Evolutionary conservation across 1,139 yeast genomes (phyloP).

Genomic region (Yamadazyma aaseri): DNA sequence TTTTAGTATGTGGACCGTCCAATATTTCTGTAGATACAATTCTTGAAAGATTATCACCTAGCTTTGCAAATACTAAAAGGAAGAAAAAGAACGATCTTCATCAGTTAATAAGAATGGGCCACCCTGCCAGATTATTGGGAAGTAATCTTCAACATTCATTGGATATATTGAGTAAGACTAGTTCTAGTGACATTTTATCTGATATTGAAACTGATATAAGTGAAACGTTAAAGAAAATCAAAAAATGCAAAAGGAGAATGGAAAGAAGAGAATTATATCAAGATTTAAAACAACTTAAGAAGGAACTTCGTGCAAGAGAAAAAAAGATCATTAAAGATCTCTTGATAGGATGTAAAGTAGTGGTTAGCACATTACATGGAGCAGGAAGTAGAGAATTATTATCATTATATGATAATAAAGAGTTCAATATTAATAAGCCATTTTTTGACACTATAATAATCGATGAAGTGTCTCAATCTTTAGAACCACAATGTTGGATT

Average conservation of each 20-base stretch:
- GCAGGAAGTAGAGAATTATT: slow-evolving; percentile 71
- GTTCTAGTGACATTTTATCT: slow-evolving; percentile 55
- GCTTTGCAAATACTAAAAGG: slow-evolving; percentile 19
- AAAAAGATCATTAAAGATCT: slow-evolving; percentile 60
- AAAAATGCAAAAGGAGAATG: slow-evolving; percentile 62
- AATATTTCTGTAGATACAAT: slow-evolving; percentile 94
- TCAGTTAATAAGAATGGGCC: slow-evolving; percentile 78
- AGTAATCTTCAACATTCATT: slow-evolving; percentile 69
- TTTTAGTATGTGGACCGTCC: slow-evolving; percentile 92
- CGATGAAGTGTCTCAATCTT: slow-evolving; percentile 92
- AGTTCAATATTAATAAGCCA: slow-evolving; percentile 25
- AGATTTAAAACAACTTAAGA: slow-evolving; percentile 66
- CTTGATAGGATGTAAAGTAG: slow-evolving; percentile 61
- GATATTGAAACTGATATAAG: slow-evolving; percentile 76
- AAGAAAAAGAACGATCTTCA: slow-evolving; percentile 15
- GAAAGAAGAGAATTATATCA: slow-evolving; percentile 69
- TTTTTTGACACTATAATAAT: slow-evolving; percentile 81
- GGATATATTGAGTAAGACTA: slow-evolving; percentile 64
- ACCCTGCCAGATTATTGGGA: slow-evolving; percentile 81
- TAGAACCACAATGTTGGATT: slow-evolving; percentile 97
- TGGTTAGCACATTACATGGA: slow-evolving; percentile 84
- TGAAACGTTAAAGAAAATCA: slow-evolving; percentile 53
- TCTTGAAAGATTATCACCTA: slow-evolving; percentile 66
- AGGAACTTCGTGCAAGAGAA: slow-evolving; percentile 69
- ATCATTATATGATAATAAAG: slow-evolving; percentile 37